These are phyloP conservation scores for Spizellomyces punctatus DNA, from an alignment of 192 early-diverging fungal species.

Conservation along the genomic window DNA sequence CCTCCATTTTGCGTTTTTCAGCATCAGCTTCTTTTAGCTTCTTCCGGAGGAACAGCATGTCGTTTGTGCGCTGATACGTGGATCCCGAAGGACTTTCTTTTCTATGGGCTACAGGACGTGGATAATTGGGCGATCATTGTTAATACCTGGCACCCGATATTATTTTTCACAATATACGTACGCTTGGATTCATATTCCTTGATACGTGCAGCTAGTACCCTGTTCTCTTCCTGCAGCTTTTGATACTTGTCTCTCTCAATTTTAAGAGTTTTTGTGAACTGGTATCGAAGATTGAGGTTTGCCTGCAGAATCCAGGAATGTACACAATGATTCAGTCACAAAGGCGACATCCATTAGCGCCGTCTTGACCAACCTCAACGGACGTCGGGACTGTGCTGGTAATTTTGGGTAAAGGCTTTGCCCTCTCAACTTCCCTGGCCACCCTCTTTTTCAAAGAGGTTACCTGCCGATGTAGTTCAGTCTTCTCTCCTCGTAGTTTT, in stretches of 20 bases:
- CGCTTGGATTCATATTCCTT: constrained; percentile 25
- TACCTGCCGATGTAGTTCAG: neutral
- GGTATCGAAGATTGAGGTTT: constrained; percentile 32
- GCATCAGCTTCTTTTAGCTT: constrained; percentile 20
- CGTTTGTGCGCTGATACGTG: constrained; percentile 16
- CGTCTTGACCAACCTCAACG: constrained; percentile 14
- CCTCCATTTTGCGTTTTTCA: constrained; percentile 19
- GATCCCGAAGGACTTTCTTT: constrained; percentile 4
- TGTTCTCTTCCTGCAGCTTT: constrained; percentile 25
- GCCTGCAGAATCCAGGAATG: constrained; percentile 4
- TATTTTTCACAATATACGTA: neutral
- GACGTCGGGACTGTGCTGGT: constrained; percentile 26
- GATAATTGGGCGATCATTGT: too few relatives aligned
- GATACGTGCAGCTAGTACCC: constrained; percentile 12
- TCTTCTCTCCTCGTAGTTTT: neutral
- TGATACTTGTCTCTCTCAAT: constrained; percentile 21
- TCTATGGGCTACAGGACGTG: neutral
- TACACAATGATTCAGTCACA: too few relatives aligned
- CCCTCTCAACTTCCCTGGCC: constrained; percentile 16
- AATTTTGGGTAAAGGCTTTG: constrained; percentile 17
- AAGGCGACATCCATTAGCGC: neutral
- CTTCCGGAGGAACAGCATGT: constrained; percentile 9
- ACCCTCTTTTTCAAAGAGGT: constrained; percentile 8
- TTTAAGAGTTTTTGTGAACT: constrained; percentile 22
- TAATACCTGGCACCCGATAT: too few relatives aligned